phyloP scores from a whole-genome alignment of 306 rosid genomes.

The Casuarina cunninghamiana region DNA sequence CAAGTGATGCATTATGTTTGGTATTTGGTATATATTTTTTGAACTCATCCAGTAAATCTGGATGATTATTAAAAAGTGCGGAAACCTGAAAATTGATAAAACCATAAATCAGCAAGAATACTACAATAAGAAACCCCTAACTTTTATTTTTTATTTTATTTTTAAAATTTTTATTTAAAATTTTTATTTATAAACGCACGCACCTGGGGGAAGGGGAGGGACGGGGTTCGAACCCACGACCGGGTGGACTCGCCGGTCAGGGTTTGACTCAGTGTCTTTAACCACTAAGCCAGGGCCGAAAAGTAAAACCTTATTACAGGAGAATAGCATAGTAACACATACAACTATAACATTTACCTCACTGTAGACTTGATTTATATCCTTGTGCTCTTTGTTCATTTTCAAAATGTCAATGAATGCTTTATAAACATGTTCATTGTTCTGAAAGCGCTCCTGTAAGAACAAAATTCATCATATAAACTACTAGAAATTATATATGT shows the following conservation, averaged over 20 bases:
- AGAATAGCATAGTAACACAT: not conserved
- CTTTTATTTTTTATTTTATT: too few relatives aligned
- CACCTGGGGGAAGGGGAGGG: too few relatives aligned
- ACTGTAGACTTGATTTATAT: slow-evolving; percentile 76
- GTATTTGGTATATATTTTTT: slow-evolving; percentile 88
- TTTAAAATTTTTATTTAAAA: too few relatives aligned
- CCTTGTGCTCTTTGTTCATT: slow-evolving; percentile 97
- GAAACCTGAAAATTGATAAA: slow-evolving; percentile 60
- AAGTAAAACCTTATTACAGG: too few relatives aligned
- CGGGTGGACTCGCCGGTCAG: too few relatives aligned
- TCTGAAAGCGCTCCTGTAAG: slow-evolving; percentile 80
- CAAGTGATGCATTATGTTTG: slow-evolving; percentile 46
- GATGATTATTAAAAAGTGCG: slow-evolving; percentile 67
- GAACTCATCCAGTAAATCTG: slow-evolving; percentile 85
- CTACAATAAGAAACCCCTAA: not conserved
- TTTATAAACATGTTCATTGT: slow-evolving; percentile 82
- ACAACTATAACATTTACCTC: slow-evolving; percentile 57
- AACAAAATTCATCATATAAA: slow-evolving; percentile 28
- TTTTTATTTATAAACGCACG: too few relatives aligned
- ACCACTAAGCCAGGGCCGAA: too few relatives aligned
- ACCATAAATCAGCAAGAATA: slow-evolving; percentile 1
- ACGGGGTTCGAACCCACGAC: too few relatives aligned
- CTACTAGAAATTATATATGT: slow-evolving; percentile 7
- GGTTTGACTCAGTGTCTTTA: too few relatives aligned
- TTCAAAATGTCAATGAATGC: slow-evolving; percentile 93